Evolutionary conservation across 2,329 filamentous ascomycete species (phyloP), one percentile per base, ranked within the genome.

Genomic region (Fusarium domesticum): DNA sequence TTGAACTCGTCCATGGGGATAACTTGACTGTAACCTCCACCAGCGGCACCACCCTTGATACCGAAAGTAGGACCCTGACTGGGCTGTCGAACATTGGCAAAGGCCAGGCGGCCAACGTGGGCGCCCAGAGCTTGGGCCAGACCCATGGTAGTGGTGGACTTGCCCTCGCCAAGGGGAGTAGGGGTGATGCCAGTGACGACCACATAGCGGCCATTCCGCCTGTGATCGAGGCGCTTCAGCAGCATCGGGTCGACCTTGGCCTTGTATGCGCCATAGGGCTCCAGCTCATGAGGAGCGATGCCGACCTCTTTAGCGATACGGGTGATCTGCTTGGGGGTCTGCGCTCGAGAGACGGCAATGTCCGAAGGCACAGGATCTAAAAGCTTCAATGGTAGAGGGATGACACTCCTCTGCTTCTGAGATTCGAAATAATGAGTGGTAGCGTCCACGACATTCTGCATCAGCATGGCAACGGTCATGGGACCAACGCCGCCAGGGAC

Each of bases 1-100:
- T 98, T 98, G 76, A 98, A 98, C 69, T 98, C 93, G 61, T 98
- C 93, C 93, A 98, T 98, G 47, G 93, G 93, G 60, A 98, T 97
- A 63, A 98, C 93, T 69, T 98, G 93, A 68, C 89, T 96, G 80
- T 97, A 98, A 31, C 93, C 93, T 67, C 93, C 93, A 61, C 93
- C 93, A 44, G 93, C 93, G 47, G 93, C 93, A 61, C 93, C 93
- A 51, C 93, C 93, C 77, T 98, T 98, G 78, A 98, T 97, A 62
- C 93, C 93, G 66, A 98, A 98, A 0, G 93, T 98, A 43, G 93
- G 93, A 5, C 93, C 93, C 73, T 97, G 93, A 60, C 89, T 96
- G 39, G 93, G 93, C 67, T 98, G 93, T 48, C 93, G 84, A 39
- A 98, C 93, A 65, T 98, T 97, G 69, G 93, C 93, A 67, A 98